Conservation (phyloP, 2,329 filamentous ascomycete species). For the Aspergillus latus region DNA sequence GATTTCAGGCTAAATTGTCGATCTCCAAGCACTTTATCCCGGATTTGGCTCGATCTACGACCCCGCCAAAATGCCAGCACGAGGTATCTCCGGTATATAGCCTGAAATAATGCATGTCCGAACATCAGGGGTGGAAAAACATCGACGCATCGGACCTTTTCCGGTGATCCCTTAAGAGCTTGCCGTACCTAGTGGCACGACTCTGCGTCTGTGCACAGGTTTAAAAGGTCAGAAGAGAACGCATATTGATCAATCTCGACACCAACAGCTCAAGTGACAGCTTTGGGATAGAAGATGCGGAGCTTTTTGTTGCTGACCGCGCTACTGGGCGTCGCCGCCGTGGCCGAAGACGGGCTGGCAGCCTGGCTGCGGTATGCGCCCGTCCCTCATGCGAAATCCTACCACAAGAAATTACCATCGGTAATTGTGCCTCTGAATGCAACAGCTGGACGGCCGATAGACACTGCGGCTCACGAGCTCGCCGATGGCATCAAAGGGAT, state of each 20-base stretch:
- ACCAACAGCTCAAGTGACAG: background rate
- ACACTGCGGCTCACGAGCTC: slow-evolving; percentile 60
- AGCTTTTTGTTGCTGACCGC: background rate
- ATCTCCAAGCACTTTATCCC: background rate
- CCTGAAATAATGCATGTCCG: background rate
- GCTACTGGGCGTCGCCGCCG: slow-evolving; percentile 22
- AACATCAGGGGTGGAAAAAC: background rate
- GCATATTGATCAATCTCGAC: background rate
- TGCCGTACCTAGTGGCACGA: background rate
- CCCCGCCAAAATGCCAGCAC: background rate
- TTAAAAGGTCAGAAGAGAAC: background rate
- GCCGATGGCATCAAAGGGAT: slow-evolving; percentile 59
- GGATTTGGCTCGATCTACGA: background rate
- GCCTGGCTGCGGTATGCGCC: slow-evolving; percentile 67
- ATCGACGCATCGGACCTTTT: background rate
- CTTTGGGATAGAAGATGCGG: background rate
- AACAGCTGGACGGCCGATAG: slow-evolving; percentile 56
- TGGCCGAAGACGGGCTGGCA: slow-evolving; percentile 60
- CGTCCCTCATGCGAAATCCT: slow-evolving; percentile 42
- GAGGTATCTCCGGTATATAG: background rate
- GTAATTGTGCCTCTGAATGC: slow-evolving; percentile 56
- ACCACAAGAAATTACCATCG: slow-evolving; percentile 47
- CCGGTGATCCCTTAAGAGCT: background rate
- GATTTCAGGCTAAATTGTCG: background rate
- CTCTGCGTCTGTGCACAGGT: background rate